Conservation (phyloP, 2,329 filamentous ascomycete genomes). For the Colletotrichum agaves region DNA sequence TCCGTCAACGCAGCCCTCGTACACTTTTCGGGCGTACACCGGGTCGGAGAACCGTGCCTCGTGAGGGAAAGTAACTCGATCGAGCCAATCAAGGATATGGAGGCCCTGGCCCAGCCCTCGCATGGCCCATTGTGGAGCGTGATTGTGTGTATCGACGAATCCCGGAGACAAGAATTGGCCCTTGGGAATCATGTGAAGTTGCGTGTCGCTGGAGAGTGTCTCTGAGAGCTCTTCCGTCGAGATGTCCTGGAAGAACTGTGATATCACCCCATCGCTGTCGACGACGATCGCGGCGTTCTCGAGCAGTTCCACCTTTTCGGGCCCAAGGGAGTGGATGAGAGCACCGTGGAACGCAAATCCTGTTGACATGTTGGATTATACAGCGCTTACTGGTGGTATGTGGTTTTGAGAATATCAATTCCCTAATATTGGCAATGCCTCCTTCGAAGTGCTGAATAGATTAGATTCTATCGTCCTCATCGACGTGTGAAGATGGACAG, state of each 20-base stretch:
- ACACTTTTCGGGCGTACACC: conserved; percentile 62
- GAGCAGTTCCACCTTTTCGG: conserved; percentile 50
- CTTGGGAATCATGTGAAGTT: conserved; percentile 46
- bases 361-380: neutral
- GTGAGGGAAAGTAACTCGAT: conserved; percentile 71
- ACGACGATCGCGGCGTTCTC: conserved; percentile 50
- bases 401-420: too few relatives aligned
- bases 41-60: conserved; percentile 69
- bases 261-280: conserved; percentile 41
- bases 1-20: conserved; percentile 63
- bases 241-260: conserved; percentile 39
- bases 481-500: neutral
- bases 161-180: conserved; percentile 68
- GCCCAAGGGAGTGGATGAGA: conserved; percentile 52
- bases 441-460: too few relatives aligned
- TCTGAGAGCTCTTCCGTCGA: conserved; percentile 1
- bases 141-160: conserved; percentile 75
- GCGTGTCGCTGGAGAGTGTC: conserved; percentile 30
- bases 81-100: conserved; percentile 71
- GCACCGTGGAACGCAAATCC: conserved; percentile 51
- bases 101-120: conserved; percentile 60
- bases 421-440: too few relatives aligned
- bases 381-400: neutral
- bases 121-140: conserved; percentile 68
- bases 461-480: too few relatives aligned